Conservation (phyloP, 768 basidiomycete species). For the Mycena belliarum region DNA sequence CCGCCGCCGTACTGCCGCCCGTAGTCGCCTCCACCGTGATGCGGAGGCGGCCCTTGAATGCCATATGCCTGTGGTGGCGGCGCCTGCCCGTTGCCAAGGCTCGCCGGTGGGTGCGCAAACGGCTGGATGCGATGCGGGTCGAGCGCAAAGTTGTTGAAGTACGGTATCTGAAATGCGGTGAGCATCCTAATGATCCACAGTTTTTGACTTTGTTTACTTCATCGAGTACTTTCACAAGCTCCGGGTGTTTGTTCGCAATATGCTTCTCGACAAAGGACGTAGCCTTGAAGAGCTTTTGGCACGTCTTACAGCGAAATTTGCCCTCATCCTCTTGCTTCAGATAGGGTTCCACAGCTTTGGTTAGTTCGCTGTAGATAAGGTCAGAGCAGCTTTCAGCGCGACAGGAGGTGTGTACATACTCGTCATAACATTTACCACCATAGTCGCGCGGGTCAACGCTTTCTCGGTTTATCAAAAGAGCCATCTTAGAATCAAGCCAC, state of each 20-base stretch:
- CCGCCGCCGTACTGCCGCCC: conserved; percentile 37
- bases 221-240: conserved; percentile 79
- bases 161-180: conserved; percentile 59
- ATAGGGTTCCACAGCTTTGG: conserved; percentile 72
- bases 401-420: conserved; percentile 50
- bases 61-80: conserved; percentile 87
- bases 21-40: conserved; percentile 42
- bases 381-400: conserved; percentile 5
- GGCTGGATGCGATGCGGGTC: conserved; percentile 93
- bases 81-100: conserved; percentile 65
- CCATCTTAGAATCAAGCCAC: conserved; percentile 84
- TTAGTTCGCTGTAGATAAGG: conserved; percentile 63
- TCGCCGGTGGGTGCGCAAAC: conserved; percentile 74
- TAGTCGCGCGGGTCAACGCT: conserved; percentile 85
- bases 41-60: conserved; percentile 56
- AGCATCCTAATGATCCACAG: conserved; percentile 5
- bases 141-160: conserved; percentile 94
- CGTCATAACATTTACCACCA: conserved; percentile 87
- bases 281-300: conserved; percentile 97
- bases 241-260: conserved; percentile 90
- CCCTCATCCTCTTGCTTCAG: conserved; percentile 97
- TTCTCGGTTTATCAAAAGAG: conserved; percentile 74
- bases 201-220: conserved; percentile 54
- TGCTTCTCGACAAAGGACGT: conserved; percentile 98
- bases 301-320: conserved; percentile 95